Evolutionary conservation across 352 stramenopile genomes (phyloP).

Genomic region (Stramenopiles sp.): DNA sequence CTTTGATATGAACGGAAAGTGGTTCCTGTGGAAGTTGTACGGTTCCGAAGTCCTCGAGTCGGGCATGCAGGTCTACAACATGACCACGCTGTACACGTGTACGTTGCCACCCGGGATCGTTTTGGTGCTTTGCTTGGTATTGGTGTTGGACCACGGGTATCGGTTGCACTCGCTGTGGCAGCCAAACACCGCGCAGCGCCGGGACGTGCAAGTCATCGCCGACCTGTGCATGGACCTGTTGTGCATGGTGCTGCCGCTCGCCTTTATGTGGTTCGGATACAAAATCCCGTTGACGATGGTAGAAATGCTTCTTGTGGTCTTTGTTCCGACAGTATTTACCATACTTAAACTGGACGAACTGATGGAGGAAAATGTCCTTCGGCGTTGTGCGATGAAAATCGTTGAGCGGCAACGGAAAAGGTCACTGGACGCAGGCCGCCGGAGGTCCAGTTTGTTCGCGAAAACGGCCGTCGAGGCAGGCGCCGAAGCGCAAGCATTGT

Average conservation of each 20-base stretch:
- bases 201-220: not conserved
- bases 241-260: not conserved
- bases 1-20: not conserved
- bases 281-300: not conserved
- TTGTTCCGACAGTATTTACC: not conserved
- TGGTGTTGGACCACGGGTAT: not conserved
- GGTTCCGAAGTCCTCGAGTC: not conserved
- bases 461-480: not conserved
- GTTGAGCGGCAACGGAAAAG: not conserved
- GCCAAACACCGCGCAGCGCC: not conserved
- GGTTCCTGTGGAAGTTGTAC: not conserved
- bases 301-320: not conserved
- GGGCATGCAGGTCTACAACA: not conserved
- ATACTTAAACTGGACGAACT: not conserved
- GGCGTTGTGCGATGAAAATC: not conserved
- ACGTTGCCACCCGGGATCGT: not conserved
- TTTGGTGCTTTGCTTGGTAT: not conserved
- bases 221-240: not conserved
- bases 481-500: not conserved
- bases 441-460: not conserved
- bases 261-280: conserved; percentile 5
- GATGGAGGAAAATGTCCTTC: not conserved
- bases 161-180: not conserved
- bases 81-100: not conserved
- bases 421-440: not conserved